Percentiles rank a stretch among this genome's conserved stretches.
Evolutionary conservation across 176 grass and related monocot species (phyloP).

Genomic region (Rhynchospora tenuis): DNA sequence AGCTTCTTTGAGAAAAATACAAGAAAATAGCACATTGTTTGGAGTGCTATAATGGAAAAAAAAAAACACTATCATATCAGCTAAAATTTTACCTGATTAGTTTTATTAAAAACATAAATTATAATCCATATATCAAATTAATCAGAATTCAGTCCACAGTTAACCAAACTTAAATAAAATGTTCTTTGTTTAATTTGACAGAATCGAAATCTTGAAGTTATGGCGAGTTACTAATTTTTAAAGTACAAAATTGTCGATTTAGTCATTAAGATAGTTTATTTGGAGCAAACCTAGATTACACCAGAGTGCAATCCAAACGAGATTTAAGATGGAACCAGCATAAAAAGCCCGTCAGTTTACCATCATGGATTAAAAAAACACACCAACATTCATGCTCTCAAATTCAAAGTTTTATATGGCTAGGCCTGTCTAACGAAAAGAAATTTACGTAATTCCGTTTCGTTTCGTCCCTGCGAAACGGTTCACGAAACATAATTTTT

Average conservation of each 20-base stretch:
- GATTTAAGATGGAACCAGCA: not conserved
- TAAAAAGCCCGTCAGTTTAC: not conserved
- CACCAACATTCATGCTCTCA: not conserved
- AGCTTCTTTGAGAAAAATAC: too few relatives aligned
- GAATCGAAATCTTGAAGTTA: not conserved
- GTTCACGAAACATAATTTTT: not conserved
- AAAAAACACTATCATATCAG: too few relatives aligned
- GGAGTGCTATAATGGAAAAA: too few relatives aligned
- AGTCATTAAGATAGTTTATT: not conserved
- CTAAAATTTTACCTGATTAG: too few relatives aligned
- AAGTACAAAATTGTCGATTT: not conserved
- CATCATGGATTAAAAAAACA: not conserved
- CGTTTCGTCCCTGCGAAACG: too few relatives aligned
- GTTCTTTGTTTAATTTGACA: not conserved
- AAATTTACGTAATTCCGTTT: too few relatives aligned
- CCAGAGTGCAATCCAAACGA: not conserved
- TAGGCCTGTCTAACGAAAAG: too few relatives aligned
- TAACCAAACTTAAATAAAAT: not conserved
- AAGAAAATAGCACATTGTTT: too few relatives aligned
- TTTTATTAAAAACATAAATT: too few relatives aligned
- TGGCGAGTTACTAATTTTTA: not conserved
- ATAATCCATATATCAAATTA: too few relatives aligned
- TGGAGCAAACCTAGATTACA: not conserved
- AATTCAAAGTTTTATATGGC: not conserved
- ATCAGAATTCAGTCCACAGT: too few relatives aligned